A percentile compares a stretch with the other conserved stretches of the same genome.
Conservation (phyloP, 169 alveolate species). For the Plasmodium gaboni region DNA sequence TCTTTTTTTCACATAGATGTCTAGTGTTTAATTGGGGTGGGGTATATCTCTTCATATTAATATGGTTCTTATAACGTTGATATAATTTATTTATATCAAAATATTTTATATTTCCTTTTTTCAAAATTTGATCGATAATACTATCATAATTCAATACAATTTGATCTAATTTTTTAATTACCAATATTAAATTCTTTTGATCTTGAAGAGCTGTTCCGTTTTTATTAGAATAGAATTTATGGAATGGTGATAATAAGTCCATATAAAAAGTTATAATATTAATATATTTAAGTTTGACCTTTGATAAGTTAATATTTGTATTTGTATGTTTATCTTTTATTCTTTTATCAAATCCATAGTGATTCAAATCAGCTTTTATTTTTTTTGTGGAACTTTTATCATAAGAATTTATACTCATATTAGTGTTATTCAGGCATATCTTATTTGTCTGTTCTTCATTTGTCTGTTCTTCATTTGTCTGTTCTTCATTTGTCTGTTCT, state of each 20-base stretch:
- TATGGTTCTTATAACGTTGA: background rate
- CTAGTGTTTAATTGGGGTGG: too few species aligned
- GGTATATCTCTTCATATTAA: background rate
- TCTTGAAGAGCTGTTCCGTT: background rate
- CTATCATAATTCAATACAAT: slow-evolving; percentile 49
- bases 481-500: background rate
- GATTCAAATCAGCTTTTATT: background rate
- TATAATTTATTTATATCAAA: too few species aligned
- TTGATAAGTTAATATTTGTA: slow-evolving; percentile 1
- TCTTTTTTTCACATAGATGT: too few species aligned
- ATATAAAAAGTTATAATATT: slow-evolving; percentile 57
- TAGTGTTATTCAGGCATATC: too few species aligned
- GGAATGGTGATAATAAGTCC: slow-evolving; percentile 39
- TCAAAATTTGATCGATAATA: slow-evolving; percentile 27
- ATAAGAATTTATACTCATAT: background rate
- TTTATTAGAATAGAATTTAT: slow-evolving; percentile 21
- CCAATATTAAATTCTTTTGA: slow-evolving; percentile 6
- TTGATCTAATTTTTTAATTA: slow-evolving; percentile 33
- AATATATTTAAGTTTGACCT: slow-evolving; percentile 19
- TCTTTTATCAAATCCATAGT: too few species aligned
- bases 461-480: too few species aligned
- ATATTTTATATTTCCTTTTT: slow-evolving; percentile 13
- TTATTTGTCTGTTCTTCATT: background rate
- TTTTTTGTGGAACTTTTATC: background rate
- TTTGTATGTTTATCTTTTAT: too few species aligned